A percentile compares a stretch with the other conserved stretches of the same genome.
phyloP scores from a whole-genome alignment of 768 basidiomycete genomes.

The Cystobasidiopsis lactophilus region DNA sequence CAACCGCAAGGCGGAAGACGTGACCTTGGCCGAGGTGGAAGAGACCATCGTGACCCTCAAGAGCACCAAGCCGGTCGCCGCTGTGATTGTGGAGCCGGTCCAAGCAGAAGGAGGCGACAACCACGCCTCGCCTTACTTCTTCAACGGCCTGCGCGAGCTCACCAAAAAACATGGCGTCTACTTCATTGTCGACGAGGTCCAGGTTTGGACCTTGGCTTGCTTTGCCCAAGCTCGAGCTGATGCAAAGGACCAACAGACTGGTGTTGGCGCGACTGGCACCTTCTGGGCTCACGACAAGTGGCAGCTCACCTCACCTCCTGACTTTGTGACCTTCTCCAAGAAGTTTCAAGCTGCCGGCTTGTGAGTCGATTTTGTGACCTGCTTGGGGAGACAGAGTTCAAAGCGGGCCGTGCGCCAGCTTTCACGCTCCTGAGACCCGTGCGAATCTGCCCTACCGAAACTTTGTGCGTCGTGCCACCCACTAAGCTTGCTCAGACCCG shows the following conservation, averaged over 20 bases:
- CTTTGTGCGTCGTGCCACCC: conserved; percentile 12
- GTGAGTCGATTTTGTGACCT: no score
- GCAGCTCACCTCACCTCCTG: conserved; percentile 22
- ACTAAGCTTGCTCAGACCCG: no score
- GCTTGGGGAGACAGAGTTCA: no score
- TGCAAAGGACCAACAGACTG: conserved; percentile 28
- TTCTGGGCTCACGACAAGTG: conserved; percentile 32
- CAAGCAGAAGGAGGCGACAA: conserved; percentile 29
- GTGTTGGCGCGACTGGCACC: conserved; percentile 28
- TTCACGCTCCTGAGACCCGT: conserved; percentile 24
- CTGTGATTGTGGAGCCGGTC: conserved; percentile 30
- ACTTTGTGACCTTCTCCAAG: conserved; percentile 29
- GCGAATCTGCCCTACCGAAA: conserved; percentile 24
- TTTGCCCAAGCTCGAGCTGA: background rate
- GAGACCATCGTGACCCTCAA: conserved; percentile 17
- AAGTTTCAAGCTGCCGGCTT: conserved; percentile 29
- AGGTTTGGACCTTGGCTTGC: no score
- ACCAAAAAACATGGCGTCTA: conserved; percentile 25
- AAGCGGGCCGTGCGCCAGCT: no score
- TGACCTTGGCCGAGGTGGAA: conserved; percentile 21
- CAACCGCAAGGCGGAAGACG: conserved; percentile 25
- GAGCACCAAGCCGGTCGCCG: conserved; percentile 26
- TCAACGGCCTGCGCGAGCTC: conserved; percentile 24
- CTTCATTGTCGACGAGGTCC: conserved; percentile 27
- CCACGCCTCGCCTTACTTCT: conserved; percentile 27